phyloP scores from a whole-genome alignment of 2,329 filamentous ascomycete species.

The Aspergillus pseudonomiae region DNA sequence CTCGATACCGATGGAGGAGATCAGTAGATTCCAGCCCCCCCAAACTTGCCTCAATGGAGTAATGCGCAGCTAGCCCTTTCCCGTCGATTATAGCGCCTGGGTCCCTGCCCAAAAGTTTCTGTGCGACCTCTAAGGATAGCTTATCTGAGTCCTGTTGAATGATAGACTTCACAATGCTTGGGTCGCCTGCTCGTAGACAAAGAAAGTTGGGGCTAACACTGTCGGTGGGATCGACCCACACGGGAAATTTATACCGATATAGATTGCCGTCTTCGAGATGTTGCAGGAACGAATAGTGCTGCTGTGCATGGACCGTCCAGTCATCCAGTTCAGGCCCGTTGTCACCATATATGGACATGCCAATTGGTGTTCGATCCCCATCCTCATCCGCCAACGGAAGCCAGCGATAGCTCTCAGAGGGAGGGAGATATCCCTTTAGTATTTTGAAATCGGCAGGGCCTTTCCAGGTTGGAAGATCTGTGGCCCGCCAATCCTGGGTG shows the following conservation, averaged over 20 bases:
- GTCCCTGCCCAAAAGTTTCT: not conserved
- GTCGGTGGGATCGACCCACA: slow-evolving; percentile 52
- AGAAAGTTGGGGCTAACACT: slow-evolving; percentile 59
- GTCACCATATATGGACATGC: slow-evolving; percentile 51
- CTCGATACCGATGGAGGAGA: slow-evolving; percentile 56
- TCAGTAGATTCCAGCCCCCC: slow-evolving; percentile 55
- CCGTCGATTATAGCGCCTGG: slow-evolving; percentile 55
- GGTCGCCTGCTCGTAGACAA: slow-evolving; percentile 57
- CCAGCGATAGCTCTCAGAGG: slow-evolving; percentile 53
- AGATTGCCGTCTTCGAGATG: slow-evolving; percentile 54
- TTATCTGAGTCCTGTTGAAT: slow-evolving; percentile 49
- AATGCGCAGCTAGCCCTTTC: slow-evolving; percentile 57
- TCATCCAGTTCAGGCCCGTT: slow-evolving; percentile 49
- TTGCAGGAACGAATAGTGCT: slow-evolving; percentile 51
- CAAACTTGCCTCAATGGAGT: slow-evolving; percentile 50
- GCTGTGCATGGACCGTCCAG: slow-evolving; percentile 55
- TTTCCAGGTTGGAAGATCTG: slow-evolving; percentile 38
- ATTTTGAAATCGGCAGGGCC: slow-evolving; percentile 35
- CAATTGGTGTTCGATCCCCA: slow-evolving; percentile 51
- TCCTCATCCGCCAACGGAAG: slow-evolving; percentile 44
- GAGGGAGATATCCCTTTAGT: slow-evolving; percentile 30
- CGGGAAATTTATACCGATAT: slow-evolving; percentile 52
- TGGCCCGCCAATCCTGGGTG: slow-evolving; percentile 35
- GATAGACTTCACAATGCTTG: slow-evolving; percentile 45
- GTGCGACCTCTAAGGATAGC: slow-evolving; percentile 38